phyloP scores from a whole-genome alignment of 768 basidiomycete genomes.

The Mycena pura region DNA sequence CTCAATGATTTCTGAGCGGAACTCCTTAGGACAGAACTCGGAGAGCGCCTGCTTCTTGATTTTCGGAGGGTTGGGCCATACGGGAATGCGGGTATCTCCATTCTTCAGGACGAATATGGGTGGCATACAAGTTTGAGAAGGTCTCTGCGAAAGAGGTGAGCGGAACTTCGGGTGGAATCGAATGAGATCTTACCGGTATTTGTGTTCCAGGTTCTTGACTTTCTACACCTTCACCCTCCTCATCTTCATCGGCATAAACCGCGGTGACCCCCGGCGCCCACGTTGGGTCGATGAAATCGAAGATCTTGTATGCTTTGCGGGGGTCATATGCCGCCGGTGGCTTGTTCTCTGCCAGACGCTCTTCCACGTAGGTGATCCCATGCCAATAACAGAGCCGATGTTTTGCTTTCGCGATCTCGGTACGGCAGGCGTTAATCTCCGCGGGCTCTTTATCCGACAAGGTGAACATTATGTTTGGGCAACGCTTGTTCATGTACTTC shows the following conservation, averaged over 20 bases:
- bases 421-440: too few relatives aligned
- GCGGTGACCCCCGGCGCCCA: constrained; percentile 29
- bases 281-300: constrained; percentile 32
- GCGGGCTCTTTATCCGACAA: too few relatives aligned
- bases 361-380: constrained; percentile 30
- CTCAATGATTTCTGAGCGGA: constrained; percentile 14
- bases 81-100: constrained; percentile 10
- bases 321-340: too few relatives aligned
- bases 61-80: constrained; percentile 29
- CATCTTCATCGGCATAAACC: constrained; percentile 17
- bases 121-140: too few relatives aligned
- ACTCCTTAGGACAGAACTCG: constrained; percentile 25
- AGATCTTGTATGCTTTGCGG: too few relatives aligned
- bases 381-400: constrained; percentile 44
- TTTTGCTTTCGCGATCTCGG: too few relatives aligned
- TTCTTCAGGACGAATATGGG: too few relatives aligned
- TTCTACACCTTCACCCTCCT: constrained; percentile 13
- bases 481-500: constrained; percentile 21
- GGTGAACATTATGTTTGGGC: too few relatives aligned
- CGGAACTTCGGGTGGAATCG: not conserved
- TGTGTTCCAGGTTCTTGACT: too few relatives aligned
- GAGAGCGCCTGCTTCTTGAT: constrained; percentile 4
- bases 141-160: not conserved
- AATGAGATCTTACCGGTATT: not conserved
- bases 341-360: too few relatives aligned